Evolutionary conservation across 306 rosid genomes (phyloP), one percentile per base, ranked within the genome.

Genomic region (Geum urbanum): DNA sequence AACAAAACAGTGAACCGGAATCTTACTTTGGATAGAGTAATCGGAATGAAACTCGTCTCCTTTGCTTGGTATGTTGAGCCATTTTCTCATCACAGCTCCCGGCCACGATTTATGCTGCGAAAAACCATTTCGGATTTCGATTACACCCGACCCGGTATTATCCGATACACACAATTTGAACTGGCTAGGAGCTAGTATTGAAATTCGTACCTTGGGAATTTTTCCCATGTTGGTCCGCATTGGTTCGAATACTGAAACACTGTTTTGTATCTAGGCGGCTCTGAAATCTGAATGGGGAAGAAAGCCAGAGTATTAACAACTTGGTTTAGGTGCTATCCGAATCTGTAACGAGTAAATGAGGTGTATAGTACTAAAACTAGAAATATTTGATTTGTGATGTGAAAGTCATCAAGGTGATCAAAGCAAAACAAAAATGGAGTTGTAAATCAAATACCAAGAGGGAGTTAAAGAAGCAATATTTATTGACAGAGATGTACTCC

Each of bases 41-140:
- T 86, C 91, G 58, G 91, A 80, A 52, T 68, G 66, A 67, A 85
- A 88, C 56, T 77, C 84, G 49, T 83, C 83, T 0, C 75, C 77
- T 40, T 77, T 76, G 54, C 51, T 84, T 57, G 79, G 92, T 16
- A 77, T 67, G 78, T 82, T 88, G 0, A 91, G 82, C 97, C 95
- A 94, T 75, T 90, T 88, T 66, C 76, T 86, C 73, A 72, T 81
- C 2, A 83, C 80, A 41, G 66, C 62, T 75, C 80, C 84, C 10
- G 91, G 81, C 97, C 98, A 92, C 24, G 94, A 83, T 57, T 86
- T 67, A 87, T 86, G 77, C 69, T 6, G 51, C 18, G 20, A 53
- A 8, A 16, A 8, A 16, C 10, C 43, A 22, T 35, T 53, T 16
- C 12, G 18, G 10, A 10, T 66, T 48, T 35, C 16, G 43, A 15